Evolutionary conservation across 2,329 filamentous ascomycete species (phyloP), one percentile per base, ranked within the genome.

Genomic region (Alternaria consortialis): DNA sequence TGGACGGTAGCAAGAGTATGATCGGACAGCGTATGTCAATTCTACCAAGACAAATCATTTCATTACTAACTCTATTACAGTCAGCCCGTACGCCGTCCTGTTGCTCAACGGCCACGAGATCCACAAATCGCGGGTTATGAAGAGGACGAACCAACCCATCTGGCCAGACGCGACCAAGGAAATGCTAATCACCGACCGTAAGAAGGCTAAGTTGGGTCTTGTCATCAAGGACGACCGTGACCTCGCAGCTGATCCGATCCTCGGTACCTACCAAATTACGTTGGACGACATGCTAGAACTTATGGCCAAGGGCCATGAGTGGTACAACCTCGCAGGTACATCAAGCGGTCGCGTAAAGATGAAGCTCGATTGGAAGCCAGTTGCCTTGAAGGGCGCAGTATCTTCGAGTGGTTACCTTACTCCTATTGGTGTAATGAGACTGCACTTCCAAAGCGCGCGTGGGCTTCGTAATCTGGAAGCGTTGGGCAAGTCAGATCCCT

Each of bases 141-240:
- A 98, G 86, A 90, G 94, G 63, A 98, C 93, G 62, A 99, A 99
- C 81, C 95, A 97, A 72, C 95, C 95, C 7, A 94, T 99, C 72
- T 99, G 94, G 90, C 90, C 94, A 55, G 91, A 98, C 75, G 92
- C 92, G 7, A 91, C 89, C 69, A 97, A 97, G 81, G 95, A 99
- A 75, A 88, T 99, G 69, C 88, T 99, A 63, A 94, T 99, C 75
- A 97, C 94, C 1, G 94, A 99, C 76, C 90, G 92, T 64, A 97
- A 93, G 82, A 90, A 88, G 75, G 94, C 95, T 58, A 95, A 93
- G 76, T 85, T 99, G 53, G 96, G 94, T 57, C 83, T 99, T 56
- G 91, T 94, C 15, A 89, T 99, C 85, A 99, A 97, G 81, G 95
- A 99, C 74, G 94, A 98, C 69, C 90, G 94, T 64, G 94, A 97